phyloP scores from a whole-genome alignment of 2,329 filamentous ascomycete genomes.

The Aspergillus sp. region DNA sequence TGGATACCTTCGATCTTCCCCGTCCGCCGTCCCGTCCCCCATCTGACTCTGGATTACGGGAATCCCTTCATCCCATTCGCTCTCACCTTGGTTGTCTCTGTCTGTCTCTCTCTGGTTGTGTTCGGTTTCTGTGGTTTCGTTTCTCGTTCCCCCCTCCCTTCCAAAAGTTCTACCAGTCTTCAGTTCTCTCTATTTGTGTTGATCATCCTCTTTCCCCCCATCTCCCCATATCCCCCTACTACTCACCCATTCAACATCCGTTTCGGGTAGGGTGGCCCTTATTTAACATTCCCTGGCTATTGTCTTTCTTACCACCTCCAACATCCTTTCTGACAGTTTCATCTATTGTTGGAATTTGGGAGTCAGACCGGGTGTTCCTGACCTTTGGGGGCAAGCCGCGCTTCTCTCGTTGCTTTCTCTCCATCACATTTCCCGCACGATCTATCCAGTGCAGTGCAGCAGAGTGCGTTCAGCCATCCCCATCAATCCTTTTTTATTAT shows the following conservation, averaged over 20 bases:
- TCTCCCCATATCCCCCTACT: neutral
- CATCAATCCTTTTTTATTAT: neutral
- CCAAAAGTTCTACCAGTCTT: too few species aligned
- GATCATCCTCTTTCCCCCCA: neutral
- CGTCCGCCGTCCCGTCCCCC: slow-evolving; percentile 22
- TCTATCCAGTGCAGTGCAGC: slow-evolving; percentile 16
- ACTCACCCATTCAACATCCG: neutral
- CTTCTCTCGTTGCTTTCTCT: neutral
- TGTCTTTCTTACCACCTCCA: neutral
- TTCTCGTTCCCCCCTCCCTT: slow-evolving; percentile 2
- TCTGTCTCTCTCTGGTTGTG: slow-evolving; percentile 4
- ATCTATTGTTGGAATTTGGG: neutral
- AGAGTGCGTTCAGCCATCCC: neutral
- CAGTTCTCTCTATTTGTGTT: neutral
- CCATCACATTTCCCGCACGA: slow-evolving; percentile 15
- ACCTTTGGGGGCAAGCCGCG: neutral
- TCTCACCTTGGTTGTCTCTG: slow-evolving; percentile 2
- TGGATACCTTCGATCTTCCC: slow-evolving; percentile 17
- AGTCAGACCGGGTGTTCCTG: neutral
- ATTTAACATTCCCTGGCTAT: neutral
- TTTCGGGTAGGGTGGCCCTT: neutral
- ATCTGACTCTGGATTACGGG: slow-evolving; percentile 17
- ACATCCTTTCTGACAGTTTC: neutral
- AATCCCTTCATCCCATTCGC: slow-evolving; percentile 19
- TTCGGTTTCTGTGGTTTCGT: slow-evolving; percentile 3